Evolutionary conservation across 163 green algal genomes (phyloP), one percentile per base, ranked within the genome.

Genomic region (Scenedesmus sp.): DNA sequence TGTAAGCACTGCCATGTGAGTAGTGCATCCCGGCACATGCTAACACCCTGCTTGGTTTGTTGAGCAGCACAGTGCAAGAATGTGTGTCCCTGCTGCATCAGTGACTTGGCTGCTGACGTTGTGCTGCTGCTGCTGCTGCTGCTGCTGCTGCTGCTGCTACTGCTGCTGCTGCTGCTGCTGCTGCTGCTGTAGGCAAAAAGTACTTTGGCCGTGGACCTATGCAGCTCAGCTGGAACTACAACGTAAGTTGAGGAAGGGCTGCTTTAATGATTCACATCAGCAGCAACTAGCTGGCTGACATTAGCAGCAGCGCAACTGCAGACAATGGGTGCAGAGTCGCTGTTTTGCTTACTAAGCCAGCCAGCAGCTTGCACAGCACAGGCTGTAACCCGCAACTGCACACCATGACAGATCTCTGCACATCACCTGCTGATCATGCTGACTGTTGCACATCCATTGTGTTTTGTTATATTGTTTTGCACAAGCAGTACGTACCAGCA

Each of bases 141-240:
- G 53, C 53, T 68, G 53, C 59, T 72, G 22, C 22, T 33, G 59
- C 59, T 72, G 59, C 16, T 56, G 49, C 49, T 56, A 12, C 49
- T 56, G 49, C 49, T 56, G 49, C 49, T 56, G 49, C 49, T 56
- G 49, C 49, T 56, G 49, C 59, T 72, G 59, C 59, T 72, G 59
- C 59, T 72, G 59, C 59, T 72, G 59, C 85, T 13, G 26, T 53
- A 15, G 85, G 85, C 53, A 86, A 89, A 65, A 89, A 87, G 79
- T 93, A 93, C 85, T 88, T 84, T 72, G 90, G 90, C 0, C 53
- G 90, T 9, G 90, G 90, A 0, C 90, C 90, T 1, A 91, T 91
- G 59, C 84, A 91, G 82, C 82, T 79, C 53, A 87, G 53, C 37
- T 92, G 83, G 83, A 90, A 92, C 65, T 92, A 92, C 89, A 92